Evolutionary conservation across 2,329 filamentous ascomycete genomes (phyloP), one percentile per base, ranked within the genome.

Genomic region (Ceratocystis variospora): DNA sequence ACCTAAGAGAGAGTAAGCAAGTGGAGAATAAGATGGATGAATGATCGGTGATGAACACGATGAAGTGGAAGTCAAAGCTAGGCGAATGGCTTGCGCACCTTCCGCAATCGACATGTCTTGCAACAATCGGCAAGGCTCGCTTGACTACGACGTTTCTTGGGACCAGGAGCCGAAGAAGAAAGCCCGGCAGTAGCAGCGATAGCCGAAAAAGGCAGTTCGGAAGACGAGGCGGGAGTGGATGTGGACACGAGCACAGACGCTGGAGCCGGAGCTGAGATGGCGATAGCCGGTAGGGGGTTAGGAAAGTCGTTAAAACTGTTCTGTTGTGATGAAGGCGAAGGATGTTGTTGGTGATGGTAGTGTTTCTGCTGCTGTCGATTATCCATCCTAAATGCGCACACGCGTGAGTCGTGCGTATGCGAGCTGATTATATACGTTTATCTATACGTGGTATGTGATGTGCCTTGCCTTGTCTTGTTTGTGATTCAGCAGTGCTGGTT

Each of bases 81-180:
- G 37, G 37, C 3, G 25, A n/a, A 28, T 15, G 6, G 41, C 63
- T n/a, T 17, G 53, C 62, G 70, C 68, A 76, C 75, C 74, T 77
- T 77, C 68, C 75, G 73, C 53, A 77, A 68, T 19, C 75, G 71
- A 68, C 75, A 77, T 25, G 74, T 77, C 66, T 73, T 74, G 70
- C 75, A 77, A 67, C 74, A 75, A 48, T 75, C 73, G 55, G 70
- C 67, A 45, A 70, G 44, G 45, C 69, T 65, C 25, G 72, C 67
- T 19, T 72, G 71, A 1, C 71, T 72, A 17, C 74, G 73, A 62
- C 74, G 73, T 28, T 74, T 73, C 66, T 75, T 76, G n/a, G 69
- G 67, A 6, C 53, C 53, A 33, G 71, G 68, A 33, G 72, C 69
- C 15, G 70, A 70, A 48, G 65, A 37, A 41, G 37, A 41, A 41